Base-by-base conservation (phyloP, 768 basidiomycete species). In the Amanita fuliginea region DNA sequence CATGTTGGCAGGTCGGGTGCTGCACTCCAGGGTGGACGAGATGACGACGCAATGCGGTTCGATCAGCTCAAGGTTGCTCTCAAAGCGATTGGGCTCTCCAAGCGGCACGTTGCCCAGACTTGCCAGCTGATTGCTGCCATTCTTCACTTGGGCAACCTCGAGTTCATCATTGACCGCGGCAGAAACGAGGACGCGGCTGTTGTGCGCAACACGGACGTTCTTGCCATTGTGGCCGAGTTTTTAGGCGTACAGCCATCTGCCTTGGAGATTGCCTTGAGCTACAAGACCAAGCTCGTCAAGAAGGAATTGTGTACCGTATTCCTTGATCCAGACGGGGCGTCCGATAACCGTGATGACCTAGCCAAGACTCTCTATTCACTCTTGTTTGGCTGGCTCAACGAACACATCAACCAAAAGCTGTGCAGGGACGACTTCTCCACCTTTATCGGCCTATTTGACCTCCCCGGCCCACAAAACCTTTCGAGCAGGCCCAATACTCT, bases 251-350 rank as follows among this genome's bases (percentile, higher is more conserved):
- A 78, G 30, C 62, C 85, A 1, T 62, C 74, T 2, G 79, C 78
- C 0, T 74, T 98, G 13, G 93, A 95, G 62, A 74, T 73, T 2
- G 76, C 87, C 0, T 71, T 99, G 36, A 88, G 91, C 0, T 95
- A 93, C 77, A 88, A 84, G 68, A 93, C 90, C 1, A 89, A 88
- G 63, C 70, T 97, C 49, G 80, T 97, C 60, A 87, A 91, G 64
- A 96, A 93, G 68, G 94, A 98, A 66, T 72, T 96, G n/a, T 96
- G 92, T 64, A 96, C 93, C 0, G 83, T 96, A 22, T 96, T 98
- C 69, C 77, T 98, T 40, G 94, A 98, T 61, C 82, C 88, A 0
- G 94, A 98, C 60, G 89, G 88, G 47, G 91, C 95, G 2, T 83
- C 89, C 0, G 84, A 87, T 59, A 96, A 97, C 56, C 74, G 94